Conservation (phyloP, 2,329 filamentous ascomycete genomes). For the Aspergillus aculeatus region DNA sequence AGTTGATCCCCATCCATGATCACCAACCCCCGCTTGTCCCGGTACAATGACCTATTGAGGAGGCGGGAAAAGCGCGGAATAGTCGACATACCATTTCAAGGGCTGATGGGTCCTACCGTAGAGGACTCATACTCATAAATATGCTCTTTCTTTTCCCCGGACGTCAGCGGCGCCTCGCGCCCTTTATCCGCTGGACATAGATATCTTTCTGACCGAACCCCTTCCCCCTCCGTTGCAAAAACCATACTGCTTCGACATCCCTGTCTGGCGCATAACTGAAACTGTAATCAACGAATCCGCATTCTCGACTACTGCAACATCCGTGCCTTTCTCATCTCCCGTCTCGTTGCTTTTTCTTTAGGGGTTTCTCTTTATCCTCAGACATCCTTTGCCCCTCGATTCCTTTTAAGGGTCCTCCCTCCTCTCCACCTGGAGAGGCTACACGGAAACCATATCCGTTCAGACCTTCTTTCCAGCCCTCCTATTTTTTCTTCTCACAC, state of each 20-base stretch:
- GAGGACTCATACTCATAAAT: neutral
- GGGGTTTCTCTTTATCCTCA: neutral
- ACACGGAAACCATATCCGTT: constrained; percentile 4
- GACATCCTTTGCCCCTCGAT: constrained; percentile 2
- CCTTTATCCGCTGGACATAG: neutral
- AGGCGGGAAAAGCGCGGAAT: neutral
- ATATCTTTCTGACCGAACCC: neutral
- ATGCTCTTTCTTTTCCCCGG: neutral
- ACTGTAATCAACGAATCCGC: constrained; percentile 7
- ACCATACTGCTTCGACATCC: constrained; percentile 1
- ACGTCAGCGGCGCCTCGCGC: constrained; percentile 1
- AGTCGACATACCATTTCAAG: neutral
- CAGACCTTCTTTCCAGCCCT: neutral
- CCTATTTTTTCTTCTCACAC: neutral
- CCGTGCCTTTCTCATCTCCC: constrained; percentile 8
- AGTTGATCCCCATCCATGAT: constrained; percentile 4
- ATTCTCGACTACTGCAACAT: constrained; percentile 3
- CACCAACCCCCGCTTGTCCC: constrained; percentile 6
- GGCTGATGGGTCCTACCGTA: neutral
- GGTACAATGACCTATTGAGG: neutral
- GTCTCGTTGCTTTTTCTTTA: constrained; percentile 4
- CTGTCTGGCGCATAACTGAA: constrained; percentile 9
- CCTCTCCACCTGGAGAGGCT: neutral
- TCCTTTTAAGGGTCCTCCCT: neutral
- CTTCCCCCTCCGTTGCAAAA: neutral